Percentiles rank a stretch among this genome's conserved stretches.
phyloP scores from a whole-genome alignment of 139 green algal genomes.

The Chlamydomonas sphaeroides region DNA sequence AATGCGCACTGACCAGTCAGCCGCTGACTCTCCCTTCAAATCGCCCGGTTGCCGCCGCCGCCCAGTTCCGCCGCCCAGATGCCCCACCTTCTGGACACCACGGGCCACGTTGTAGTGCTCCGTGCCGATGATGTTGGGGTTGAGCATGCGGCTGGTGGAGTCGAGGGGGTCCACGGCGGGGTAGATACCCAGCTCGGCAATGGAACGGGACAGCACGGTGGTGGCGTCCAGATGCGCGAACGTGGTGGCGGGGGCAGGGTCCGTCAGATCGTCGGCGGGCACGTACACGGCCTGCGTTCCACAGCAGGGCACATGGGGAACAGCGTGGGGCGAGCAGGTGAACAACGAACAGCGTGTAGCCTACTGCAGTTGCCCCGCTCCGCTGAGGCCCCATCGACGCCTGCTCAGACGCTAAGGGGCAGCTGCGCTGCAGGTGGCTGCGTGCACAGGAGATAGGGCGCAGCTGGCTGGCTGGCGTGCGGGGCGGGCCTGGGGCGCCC shows the following conservation, averaged over 20 bases:
- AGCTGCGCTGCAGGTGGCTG: too few species aligned
- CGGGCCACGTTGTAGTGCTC: slow-evolving; percentile 97
- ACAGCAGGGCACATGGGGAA: background rate
- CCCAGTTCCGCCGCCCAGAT: too few species aligned
- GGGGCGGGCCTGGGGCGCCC: too few species aligned
- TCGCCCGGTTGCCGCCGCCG: too few species aligned
- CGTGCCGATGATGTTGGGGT: slow-evolving; percentile 91
- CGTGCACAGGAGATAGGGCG: too few species aligned
- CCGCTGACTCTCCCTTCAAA: too few species aligned
- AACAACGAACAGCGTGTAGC: too few species aligned
- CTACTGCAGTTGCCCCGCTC: too few species aligned
- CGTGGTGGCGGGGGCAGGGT: slow-evolving; percentile 97
- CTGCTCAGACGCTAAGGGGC: too few species aligned
- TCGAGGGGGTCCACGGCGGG: slow-evolving; percentile 99
- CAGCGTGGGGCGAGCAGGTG: background rate
- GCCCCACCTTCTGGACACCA: slow-evolving; percentile 97
- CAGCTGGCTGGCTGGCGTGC: too few species aligned
- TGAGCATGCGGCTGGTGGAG: slow-evolving; percentile 98
- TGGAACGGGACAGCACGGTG: slow-evolving; percentile 97
- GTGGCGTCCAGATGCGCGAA: slow-evolving; percentile 99
- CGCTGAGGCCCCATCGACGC: too few species aligned
- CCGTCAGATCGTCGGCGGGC: slow-evolving; percentile 98
- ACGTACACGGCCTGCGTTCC: slow-evolving; percentile 96
- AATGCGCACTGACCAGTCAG: too few species aligned
- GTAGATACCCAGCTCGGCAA: slow-evolving; percentile 99